Evolutionary conservation across 495 filamentous ascomycete genomes (phyloP).

Genomic region (Talaromyces borbonicus): DNA sequence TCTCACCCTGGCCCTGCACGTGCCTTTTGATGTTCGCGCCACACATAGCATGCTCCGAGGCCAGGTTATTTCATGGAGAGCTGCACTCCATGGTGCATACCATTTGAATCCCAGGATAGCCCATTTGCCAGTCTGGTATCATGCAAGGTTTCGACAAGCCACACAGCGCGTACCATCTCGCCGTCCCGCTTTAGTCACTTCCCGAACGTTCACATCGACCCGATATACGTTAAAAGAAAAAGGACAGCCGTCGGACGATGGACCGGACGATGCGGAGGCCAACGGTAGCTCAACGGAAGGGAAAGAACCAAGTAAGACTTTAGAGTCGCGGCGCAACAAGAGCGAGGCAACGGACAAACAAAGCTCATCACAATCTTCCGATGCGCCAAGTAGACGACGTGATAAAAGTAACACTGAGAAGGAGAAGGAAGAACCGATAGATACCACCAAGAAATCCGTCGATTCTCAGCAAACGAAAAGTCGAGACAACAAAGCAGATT

Average conservation of each 20-base stretch:
- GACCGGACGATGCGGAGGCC: slow-evolving; percentile 26
- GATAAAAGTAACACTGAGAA: slow-evolving; percentile 28
- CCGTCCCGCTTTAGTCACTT: slow-evolving; percentile 10
- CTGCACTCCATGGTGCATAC: slow-evolving; percentile 39
- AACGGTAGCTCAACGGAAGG: slow-evolving; percentile 23
- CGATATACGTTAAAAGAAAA: slow-evolving; percentile 34
- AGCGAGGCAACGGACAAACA: slow-evolving; percentile 25
- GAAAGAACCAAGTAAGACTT: slow-evolving; percentile 24
- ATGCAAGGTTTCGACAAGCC: slow-evolving; percentile 28
- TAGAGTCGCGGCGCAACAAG: slow-evolving; percentile 26
- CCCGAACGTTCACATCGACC: slow-evolving; percentile 35
- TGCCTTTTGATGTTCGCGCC: slow-evolving; percentile 2
- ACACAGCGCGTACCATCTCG: slow-evolving; percentile 9
- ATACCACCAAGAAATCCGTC: slow-evolving; percentile 31
- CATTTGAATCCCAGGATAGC: slow-evolving; percentile 24
- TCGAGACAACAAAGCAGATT: slow-evolving; percentile 31
- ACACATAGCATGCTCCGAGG: slow-evolving; percentile 42
- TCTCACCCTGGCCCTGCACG: slow-evolving; percentile 1
- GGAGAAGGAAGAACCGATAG: slow-evolving; percentile 29
- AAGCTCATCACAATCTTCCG: slow-evolving; percentile 18
- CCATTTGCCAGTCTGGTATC: slow-evolving; percentile 25
- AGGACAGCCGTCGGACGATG: slow-evolving; percentile 28
- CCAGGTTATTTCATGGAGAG: slow-evolving; percentile 47
- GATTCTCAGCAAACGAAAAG: slow-evolving; percentile 15
- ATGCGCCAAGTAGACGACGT: slow-evolving; percentile 25